A percentile compares a stretch with the other conserved stretches of the same genome.
Evolutionary conservation across 108 stramenopile species (phyloP).

Genomic region (Pelagomonas calceolata): DNA sequence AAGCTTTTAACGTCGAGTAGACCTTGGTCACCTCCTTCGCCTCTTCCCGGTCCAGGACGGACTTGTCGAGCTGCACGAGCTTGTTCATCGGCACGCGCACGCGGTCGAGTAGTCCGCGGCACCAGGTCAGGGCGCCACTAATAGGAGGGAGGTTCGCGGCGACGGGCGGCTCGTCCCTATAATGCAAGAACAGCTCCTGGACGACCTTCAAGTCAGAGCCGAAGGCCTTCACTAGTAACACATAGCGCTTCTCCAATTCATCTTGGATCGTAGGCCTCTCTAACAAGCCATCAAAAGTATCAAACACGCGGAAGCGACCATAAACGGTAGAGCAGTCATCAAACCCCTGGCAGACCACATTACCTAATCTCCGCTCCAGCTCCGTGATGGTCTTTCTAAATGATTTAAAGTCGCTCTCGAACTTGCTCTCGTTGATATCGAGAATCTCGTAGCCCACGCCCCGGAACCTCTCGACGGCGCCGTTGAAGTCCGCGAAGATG

Average conservation of each 20-base stretch:
- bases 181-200: slow-evolving; percentile 67
- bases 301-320: slow-evolving; percentile 70
- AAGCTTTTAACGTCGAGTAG: slow-evolving; percentile 50
- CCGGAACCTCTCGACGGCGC: slow-evolving; percentile 57
- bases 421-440: slow-evolving; percentile 66
- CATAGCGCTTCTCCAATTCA: slow-evolving; percentile 77
- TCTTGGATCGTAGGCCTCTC: slow-evolving; percentile 77
- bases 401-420: slow-evolving; percentile 66
- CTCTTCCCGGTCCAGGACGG: slow-evolving; percentile 76
- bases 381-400: slow-evolving; percentile 69
- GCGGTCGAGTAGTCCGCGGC: slow-evolving; percentile 66
- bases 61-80: slow-evolving; percentile 57
- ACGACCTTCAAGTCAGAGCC: slow-evolving; percentile 66
- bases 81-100: slow-evolving; percentile 67
- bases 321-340: slow-evolving; percentile 76
- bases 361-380: slow-evolving; percentile 68
- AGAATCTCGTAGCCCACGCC: slow-evolving; percentile 71
- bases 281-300: slow-evolving; percentile 67
- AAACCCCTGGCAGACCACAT: slow-evolving; percentile 68
- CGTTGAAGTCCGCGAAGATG: slow-evolving; percentile 64
- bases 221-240: slow-evolving; percentile 67
- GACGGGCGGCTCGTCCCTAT: slow-evolving; percentile 55
- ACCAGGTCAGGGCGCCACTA: slow-evolving; percentile 71
- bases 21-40: slow-evolving; percentile 71
- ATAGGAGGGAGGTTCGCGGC: slow-evolving; percentile 66